These are phyloP conservation scores for Marasmius sp. DNA, from an alignment of 1,284 basidiomycete genomes.

Conservation along the genomic window DNA sequence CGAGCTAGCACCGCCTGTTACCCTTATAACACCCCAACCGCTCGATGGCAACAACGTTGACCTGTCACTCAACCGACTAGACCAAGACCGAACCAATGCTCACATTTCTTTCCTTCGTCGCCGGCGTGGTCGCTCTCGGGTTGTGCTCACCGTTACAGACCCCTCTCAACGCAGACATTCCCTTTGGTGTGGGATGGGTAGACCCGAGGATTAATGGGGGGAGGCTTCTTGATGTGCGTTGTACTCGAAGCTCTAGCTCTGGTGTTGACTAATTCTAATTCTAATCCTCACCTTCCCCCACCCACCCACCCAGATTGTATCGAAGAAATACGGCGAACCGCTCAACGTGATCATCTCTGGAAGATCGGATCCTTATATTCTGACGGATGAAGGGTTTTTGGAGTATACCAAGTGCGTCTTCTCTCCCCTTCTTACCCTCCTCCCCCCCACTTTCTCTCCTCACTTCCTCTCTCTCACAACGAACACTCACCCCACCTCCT, in stretches of 20 bases:
- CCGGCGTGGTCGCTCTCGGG: background rate
- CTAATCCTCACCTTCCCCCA: no score
- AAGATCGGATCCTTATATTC: constrained; percentile 63
- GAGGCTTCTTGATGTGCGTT: constrained; percentile 72
- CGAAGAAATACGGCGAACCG: constrained; percentile 66
- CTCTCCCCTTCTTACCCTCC: background rate
- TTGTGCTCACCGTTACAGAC: background rate
- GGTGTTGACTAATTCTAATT: no score
- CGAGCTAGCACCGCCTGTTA: no score
- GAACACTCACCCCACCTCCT: background rate
- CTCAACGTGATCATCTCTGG: constrained; percentile 64
- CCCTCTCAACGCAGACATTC: no score
- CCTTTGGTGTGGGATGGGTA: constrained; percentile 50
- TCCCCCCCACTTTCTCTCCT: background rate
- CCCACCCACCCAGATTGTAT: no score
- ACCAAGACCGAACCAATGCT: background rate
- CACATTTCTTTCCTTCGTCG: background rate
- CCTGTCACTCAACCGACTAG: background rate
- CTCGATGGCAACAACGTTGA: background rate
- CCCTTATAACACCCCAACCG: background rate
- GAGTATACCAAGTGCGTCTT: constrained; percentile 55
- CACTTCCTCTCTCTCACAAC: background rate
- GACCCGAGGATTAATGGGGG: constrained; percentile 74
- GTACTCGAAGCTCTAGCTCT: no score
- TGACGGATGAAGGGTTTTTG: constrained; percentile 64